Evolutionary conservation across 352 stramenopile genomes (phyloP), one percentile per base, ranked within the genome.

Genomic region (Pythium phragmiticola): DNA sequence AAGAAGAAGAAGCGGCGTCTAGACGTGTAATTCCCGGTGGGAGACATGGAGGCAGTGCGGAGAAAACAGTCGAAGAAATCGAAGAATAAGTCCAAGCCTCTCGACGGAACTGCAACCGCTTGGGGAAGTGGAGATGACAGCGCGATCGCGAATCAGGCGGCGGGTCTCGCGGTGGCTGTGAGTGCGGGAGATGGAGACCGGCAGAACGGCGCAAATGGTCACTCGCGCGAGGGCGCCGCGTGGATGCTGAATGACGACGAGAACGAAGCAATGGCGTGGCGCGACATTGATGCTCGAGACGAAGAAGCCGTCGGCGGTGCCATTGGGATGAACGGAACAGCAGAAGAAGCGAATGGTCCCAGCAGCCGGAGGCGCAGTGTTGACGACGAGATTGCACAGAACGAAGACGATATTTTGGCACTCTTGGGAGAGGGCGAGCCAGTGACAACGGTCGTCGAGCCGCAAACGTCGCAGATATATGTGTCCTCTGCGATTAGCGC

Each of bases 381-480:
- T 42, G 68, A 75, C 17, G 63, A 70, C 42, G 79, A 89, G 57
- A 86, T 90, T 62, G 64, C 48, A 26, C 73, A 78, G 47, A 80
- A 88, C 46, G 81, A 90, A 56, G 76, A 89, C 16, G 75, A 87
- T 13, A 64, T 90, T 8, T 57, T 86, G 51, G 67, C 70, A 28
- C 60, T 92, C 16, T 61, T 88, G 21, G 69, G 69, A 5, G 68
- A 57, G 1, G 59, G 16, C n/a, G 37, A 52, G 14, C 8, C 16
- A 4, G 17, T 16, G n/a, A n/a, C 56, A 14, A 13, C 53, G 12
- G 5, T 26, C 0, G 39, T 17, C 7, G 3, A 21, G 12, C 28
- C 42, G 2, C n/a, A 37, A 7, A 50, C 26, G 12, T 23, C 48
- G 23, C 6, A 14, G 14, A 39, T 16, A 19, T 34, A 5, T 41